A percentile compares a stretch with the other conserved stretches of the same genome.
Evolutionary conservation across 495 filamentous ascomycete species (phyloP).

Genomic region (Lasiosphaeria miniovina): DNA sequence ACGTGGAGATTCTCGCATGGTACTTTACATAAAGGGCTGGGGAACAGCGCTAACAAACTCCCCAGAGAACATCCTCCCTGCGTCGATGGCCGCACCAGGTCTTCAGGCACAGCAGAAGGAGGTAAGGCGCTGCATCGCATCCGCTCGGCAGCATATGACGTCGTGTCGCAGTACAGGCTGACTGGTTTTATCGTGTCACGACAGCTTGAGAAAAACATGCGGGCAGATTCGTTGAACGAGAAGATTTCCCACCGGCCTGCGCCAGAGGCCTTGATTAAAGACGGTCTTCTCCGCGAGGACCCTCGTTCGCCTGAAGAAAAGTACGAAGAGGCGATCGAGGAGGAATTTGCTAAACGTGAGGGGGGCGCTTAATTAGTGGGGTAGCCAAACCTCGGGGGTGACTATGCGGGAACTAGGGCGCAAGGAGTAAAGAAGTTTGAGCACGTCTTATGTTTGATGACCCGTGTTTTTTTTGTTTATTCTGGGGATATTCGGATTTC

Average conservation of each 20-base stretch:
- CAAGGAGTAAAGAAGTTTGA: too few relatives aligned
- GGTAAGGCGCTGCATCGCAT: conserved; percentile 21
- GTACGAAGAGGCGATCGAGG: conserved; percentile 48
- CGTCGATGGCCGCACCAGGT: conserved; percentile 67
- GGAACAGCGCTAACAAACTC: conserved; percentile 10
- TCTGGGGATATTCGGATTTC: too few relatives aligned
- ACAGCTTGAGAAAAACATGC: conserved; percentile 78
- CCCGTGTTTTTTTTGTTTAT: too few relatives aligned
- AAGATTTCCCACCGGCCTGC: conserved; percentile 72
- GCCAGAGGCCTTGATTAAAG: conserved; percentile 69
- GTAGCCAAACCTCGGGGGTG: not conserved
- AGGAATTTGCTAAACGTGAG: conserved; percentile 50
- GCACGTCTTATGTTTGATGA: too few relatives aligned
- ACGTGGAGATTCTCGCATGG: not conserved
- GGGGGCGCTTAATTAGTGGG: conserved; percentile 38
- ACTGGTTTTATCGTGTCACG: not conserved
- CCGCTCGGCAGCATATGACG: not conserved
- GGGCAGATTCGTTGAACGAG: conserved; percentile 76
- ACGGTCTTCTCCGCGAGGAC: conserved; percentile 71
- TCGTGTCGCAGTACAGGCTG: not conserved
- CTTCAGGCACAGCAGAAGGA: conserved; percentile 75
- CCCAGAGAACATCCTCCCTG: conserved; percentile 76
- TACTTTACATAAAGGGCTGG: not conserved
- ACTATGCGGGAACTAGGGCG: too few relatives aligned
- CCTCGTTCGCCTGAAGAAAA: conserved; percentile 50